Evolutionary conservation across 768 basidiomycete genomes (phyloP), one percentile per base, ranked within the genome.

Genomic region (Hebeloma cylindrosporum): DNA sequence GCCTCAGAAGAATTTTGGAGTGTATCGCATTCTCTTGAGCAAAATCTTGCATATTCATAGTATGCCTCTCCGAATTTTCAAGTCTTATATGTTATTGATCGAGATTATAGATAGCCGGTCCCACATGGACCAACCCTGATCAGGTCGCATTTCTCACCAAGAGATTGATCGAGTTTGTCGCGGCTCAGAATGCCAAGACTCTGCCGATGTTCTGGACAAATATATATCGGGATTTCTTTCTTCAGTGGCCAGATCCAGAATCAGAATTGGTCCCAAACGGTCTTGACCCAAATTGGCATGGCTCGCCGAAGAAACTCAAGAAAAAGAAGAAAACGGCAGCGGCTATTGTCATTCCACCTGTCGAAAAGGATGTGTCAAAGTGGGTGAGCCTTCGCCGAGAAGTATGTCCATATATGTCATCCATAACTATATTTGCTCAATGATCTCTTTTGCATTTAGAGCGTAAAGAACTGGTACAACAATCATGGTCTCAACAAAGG

Each of bases 381-480:
- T n/a, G n/a, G n/a, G n/a, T n/a, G n/a, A n/a, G n/a, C n/a, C n/a
- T n/a, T n/a, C n/a, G n/a, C n/a, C n/a, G n/a, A n/a, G n/a, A n/a
- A n/a, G n/a, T n/a, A n/a, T n/a, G n/a, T n/a, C n/a, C n/a, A n/a
- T n/a, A n/a, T n/a, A n/a, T n/a, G n/a, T n/a, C n/a, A n/a, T n/a
- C n/a, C n/a, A n/a, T n/a, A n/a, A n/a, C n/a, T n/a, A n/a, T n/a
- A n/a, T n/a, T n/a, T n/a, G n/a, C n/a, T n/a, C n/a, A n/a, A n/a
- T n/a, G n/a, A n/a, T n/a, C n/a, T n/a, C n/a, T n/a, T n/a, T n/a
- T n/a, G n/a, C n/a, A n/a, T n/a, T 20, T 35, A 35, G 34, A 35
- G 13, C 3, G 20, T 35, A 13, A n/a, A 35, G 11, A 48, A 48
- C 21, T 48, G 47, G 47, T 48, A 6, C 33, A 43, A 48, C 21